Conservation (phyloP, 2,329 filamentous ascomycete genomes). For the Pseudogymnoascus sp. region DNA sequence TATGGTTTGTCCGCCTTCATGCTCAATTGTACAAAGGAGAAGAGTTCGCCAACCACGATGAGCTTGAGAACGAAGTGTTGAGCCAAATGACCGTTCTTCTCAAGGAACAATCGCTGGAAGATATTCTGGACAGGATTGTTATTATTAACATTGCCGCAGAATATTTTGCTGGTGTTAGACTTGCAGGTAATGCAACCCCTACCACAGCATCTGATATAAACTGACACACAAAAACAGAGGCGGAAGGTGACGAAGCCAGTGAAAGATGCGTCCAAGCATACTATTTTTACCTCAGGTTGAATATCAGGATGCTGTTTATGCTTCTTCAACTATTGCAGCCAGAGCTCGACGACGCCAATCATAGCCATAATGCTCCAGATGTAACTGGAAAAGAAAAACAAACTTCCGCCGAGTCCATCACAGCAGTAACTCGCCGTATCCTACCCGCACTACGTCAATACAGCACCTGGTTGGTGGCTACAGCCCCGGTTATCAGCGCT, state of each 20-base stretch:
- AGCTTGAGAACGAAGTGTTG: conserved; percentile 79
- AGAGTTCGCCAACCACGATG: conserved; percentile 64
- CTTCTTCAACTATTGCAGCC: conserved; percentile 62
- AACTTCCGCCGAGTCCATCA: conserved; percentile 40
- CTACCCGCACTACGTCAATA: conserved; percentile 59
- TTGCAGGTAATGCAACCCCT: conserved; percentile 40
- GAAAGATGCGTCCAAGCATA: conserved; percentile 38
- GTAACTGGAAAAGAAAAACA: conserved; percentile 31
- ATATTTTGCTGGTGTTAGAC: conserved; percentile 55
- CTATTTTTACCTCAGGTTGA: conserved; percentile 65
- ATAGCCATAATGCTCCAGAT: conserved; percentile 33
- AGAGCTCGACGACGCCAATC: conserved; percentile 44
- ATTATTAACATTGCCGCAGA: conserved; percentile 83
- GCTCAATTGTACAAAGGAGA: conserved; percentile 74
- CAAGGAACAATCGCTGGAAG: conserved; percentile 57
- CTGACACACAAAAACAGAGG: conserved; percentile 31
- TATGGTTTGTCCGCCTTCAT: conserved; percentile 81
- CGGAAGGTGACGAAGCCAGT: conserved; percentile 31
- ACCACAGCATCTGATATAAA: neutral
- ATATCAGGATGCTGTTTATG: conserved; percentile 66
- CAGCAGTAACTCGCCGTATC: conserved; percentile 49
- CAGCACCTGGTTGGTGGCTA: conserved; percentile 57
- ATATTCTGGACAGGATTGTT: conserved; percentile 66
- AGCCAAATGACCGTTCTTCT: conserved; percentile 66
- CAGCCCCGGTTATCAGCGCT: conserved; percentile 44